phyloP scores from a whole-genome alignment of 768 basidiomycete species.

The Lyophyllum shimeji region DNA sequence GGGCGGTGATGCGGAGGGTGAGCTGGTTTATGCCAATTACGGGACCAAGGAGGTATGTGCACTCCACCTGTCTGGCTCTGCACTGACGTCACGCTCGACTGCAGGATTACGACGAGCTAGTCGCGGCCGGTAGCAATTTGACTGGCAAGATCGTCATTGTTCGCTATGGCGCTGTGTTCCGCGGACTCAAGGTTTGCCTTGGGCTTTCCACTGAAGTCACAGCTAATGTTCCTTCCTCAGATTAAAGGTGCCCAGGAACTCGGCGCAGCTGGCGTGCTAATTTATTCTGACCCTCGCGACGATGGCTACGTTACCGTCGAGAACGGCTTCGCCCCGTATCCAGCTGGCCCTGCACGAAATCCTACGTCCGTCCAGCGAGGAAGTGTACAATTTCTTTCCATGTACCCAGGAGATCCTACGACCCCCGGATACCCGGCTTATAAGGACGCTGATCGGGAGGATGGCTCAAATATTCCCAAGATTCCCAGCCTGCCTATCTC shows the following conservation, averaged over 20 bases:
- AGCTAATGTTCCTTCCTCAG: constrained; percentile 33
- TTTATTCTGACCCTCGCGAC: constrained; percentile 85
- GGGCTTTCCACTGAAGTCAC: constrained; percentile 15
- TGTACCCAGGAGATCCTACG: constrained; percentile 75
- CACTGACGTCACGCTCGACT: background rate
- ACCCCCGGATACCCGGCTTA: constrained; percentile 91
- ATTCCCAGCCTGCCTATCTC: constrained; percentile 92
- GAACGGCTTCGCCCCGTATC: constrained; percentile 79
- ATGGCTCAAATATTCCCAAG: constrained; percentile 59
- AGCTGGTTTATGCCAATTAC: constrained; percentile 77
- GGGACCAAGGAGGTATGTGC: constrained; percentile 57
- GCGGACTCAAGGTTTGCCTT: constrained; percentile 74
- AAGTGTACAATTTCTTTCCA: constrained; percentile 69
- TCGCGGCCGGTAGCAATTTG: constrained; percentile 64
- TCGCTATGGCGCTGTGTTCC: constrained; percentile 75
- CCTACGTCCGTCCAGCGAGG: constrained; percentile 85
- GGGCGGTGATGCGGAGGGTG: constrained; percentile 71
- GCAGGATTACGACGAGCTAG: constrained; percentile 53
- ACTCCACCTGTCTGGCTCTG: background rate
- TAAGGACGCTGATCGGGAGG: constrained; percentile 65
- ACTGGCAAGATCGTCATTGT: constrained; percentile 76
- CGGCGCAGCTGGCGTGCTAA: constrained; percentile 75
- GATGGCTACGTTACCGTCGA: constrained; percentile 75
- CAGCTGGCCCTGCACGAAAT: constrained; percentile 86
- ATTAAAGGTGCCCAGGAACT: constrained; percentile 82